Percentiles rank a stretch among this genome's conserved stretches.
Evolutionary conservation across 2,329 filamentous ascomycete genomes (phyloP).

Genomic region (Elsinoe australis): DNA sequence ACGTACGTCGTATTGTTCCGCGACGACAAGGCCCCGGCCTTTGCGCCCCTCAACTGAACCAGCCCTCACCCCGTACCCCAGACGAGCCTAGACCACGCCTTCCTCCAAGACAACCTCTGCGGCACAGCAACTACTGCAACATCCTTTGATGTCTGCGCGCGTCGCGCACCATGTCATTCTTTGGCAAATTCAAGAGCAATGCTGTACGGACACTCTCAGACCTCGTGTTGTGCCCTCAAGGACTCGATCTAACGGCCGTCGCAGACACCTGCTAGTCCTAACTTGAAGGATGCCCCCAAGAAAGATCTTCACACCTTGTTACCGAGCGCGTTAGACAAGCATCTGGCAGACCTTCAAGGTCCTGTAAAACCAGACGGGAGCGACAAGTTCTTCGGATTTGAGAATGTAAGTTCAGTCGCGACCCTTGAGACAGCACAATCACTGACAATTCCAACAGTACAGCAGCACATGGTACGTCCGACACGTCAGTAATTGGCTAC

Average conservation of each 20-base stretch:
- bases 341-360: slow-evolving; percentile 74
- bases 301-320: slow-evolving; percentile 52
- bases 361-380: slow-evolving; percentile 78
- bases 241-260: slow-evolving; percentile 16
- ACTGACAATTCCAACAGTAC: slow-evolving; percentile 53
- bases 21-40: too few species aligned
- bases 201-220: slow-evolving; percentile 28
- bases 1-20: too few species aligned
- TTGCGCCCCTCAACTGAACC: too few species aligned
- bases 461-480: slow-evolving; percentile 83
- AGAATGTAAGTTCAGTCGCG: too few species aligned
- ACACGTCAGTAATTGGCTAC: background rate
- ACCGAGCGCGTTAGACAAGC: slow-evolving; percentile 58
- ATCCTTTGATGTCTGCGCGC: slow-evolving; percentile 17
- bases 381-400: slow-evolving; percentile 99
- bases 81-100: background rate
- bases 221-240: background rate
- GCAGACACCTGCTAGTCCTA: slow-evolving; percentile 43
- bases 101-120: background rate
- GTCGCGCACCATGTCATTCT: slow-evolving; percentile 44
- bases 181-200: slow-evolving; percentile 46
- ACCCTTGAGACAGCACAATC: slow-evolving; percentile 13
- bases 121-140: slow-evolving; percentile 5
- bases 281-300: slow-evolving; percentile 44
- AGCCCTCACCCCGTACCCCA: background rate